Percentiles rank a stretch among this genome's conserved stretches.
phyloP scores from a whole-genome alignment of 108 stramenopile genomes.

The Pseudonitzschia delicatissima region DNA sequence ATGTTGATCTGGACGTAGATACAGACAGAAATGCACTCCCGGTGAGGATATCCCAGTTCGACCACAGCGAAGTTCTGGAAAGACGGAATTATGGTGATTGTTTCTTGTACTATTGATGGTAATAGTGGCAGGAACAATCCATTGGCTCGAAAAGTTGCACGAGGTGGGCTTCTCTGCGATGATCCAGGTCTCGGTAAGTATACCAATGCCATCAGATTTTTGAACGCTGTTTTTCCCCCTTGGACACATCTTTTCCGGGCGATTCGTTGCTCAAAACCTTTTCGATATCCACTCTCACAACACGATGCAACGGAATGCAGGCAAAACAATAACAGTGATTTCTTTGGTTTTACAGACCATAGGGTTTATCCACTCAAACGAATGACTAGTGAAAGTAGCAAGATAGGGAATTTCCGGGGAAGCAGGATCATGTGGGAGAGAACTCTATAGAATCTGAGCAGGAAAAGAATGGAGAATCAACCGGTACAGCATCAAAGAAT shows the following conservation, averaged over 20 bases:
- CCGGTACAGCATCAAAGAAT: neutral
- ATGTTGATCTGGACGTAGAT: neutral
- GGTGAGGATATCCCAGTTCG: conserved; percentile 16
- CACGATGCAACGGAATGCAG: no score
- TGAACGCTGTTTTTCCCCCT: neutral
- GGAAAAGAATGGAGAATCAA: neutral
- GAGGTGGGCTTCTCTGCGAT: conserved; percentile 61
- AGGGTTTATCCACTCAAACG: no score
- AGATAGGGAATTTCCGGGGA: no score
- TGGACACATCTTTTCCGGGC: no score
- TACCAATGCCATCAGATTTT: neutral
- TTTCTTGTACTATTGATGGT: no score
- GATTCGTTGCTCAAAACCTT: no score
- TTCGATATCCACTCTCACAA: no score
- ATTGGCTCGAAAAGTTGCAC: conserved; percentile 28
- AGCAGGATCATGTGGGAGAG: neutral
- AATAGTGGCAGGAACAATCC: neutral
- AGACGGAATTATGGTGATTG: no score
- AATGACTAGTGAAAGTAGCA: no score
- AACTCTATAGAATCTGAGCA: neutral
- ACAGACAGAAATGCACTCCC: neutral
- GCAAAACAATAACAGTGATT: conserved; percentile 78
- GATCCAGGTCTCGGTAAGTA: conserved; percentile 64
- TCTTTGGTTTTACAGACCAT: conserved; percentile 70
- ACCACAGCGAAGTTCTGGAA: conserved; percentile 19